phyloP scores from a whole-genome alignment of 163 green algal genomes.

The Chlamydomonas reinhardtii region DNA sequence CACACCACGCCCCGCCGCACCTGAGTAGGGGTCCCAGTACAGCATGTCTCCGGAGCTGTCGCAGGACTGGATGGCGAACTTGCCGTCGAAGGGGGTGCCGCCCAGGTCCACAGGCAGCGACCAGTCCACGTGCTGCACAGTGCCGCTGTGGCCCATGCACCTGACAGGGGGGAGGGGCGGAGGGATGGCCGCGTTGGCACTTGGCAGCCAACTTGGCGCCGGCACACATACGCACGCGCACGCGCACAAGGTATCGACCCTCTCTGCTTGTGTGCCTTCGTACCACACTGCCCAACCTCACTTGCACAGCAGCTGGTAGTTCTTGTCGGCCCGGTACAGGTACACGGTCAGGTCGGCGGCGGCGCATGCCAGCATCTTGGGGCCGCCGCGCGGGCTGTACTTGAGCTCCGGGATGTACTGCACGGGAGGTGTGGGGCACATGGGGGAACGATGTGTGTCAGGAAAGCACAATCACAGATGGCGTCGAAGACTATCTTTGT shows the following conservation, averaged over 20 bases:
- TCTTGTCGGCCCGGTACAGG: conserved; percentile 61
- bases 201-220: too few species aligned
- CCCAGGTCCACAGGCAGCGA: conserved; percentile 54
- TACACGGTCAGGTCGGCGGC: conserved; percentile 69
- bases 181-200: too few species aligned
- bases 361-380: conserved; percentile 63
- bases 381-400: conserved; percentile 52
- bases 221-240: too few species aligned
- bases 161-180: background rate
- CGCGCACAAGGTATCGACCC: too few species aligned
- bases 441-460: background rate
- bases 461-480: too few species aligned
- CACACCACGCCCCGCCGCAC: background rate
- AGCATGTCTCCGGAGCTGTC: conserved; percentile 59
- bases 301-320: conserved; percentile 59
- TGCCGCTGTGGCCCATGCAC: conserved; percentile 68
- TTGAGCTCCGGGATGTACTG: conserved; percentile 69
- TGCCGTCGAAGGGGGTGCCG: conserved; percentile 9
- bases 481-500: too few species aligned
- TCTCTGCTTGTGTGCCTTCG: too few species aligned
- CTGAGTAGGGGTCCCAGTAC: conserved; percentile 62
- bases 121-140: conserved; percentile 69
- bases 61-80: conserved; percentile 13
- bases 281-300: too few species aligned
- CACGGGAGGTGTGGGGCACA: background rate